Conservation (phyloP, 1,284 basidiomycete genomes). For the Bondarzewia mesenterica region DNA sequence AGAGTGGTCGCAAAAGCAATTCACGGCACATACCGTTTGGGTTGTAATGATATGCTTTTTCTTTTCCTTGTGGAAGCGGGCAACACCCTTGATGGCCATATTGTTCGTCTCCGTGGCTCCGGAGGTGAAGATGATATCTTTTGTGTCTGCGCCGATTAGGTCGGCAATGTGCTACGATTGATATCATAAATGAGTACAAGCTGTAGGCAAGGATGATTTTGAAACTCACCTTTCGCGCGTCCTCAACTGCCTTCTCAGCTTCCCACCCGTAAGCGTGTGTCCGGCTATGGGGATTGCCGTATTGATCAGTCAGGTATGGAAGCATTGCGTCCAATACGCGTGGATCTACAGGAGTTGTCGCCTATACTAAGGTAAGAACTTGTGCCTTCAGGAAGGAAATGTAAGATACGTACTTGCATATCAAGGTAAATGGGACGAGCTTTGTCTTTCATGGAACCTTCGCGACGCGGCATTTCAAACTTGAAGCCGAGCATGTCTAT, state of each 20-base stretch:
- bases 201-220: constrained; percentile 22
- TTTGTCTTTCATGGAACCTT: constrained; percentile 53
- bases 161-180: constrained; percentile 71
- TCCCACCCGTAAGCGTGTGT: constrained; percentile 99
- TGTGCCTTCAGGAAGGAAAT: neutral
- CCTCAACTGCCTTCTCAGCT: constrained; percentile 90
- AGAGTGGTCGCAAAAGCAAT: neutral
- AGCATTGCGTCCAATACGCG: constrained; percentile 97
- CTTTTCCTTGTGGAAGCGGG: constrained; percentile 88
- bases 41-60: constrained; percentile 89
- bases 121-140: constrained; percentile 97
- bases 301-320: constrained; percentile 93
- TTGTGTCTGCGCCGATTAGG: constrained; percentile 89
- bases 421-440: constrained; percentile 90
- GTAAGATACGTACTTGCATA: constrained; percentile 61
- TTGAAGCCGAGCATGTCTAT: constrained; percentile 89
- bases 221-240: constrained; percentile 67
- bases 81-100: constrained; percentile 96
- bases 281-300: constrained; percentile 96
- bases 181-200: constrained; percentile 23
- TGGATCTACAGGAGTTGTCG: constrained; percentile 96
- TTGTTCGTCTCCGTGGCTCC: constrained; percentile 99
- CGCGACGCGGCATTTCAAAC: constrained; percentile 61
- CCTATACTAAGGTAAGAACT: constrained; percentile 34
- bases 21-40: constrained; percentile 60